Conservation (phyloP, 2,329 filamentous ascomycete genomes). For the Colletotrichum sojae region DNA sequence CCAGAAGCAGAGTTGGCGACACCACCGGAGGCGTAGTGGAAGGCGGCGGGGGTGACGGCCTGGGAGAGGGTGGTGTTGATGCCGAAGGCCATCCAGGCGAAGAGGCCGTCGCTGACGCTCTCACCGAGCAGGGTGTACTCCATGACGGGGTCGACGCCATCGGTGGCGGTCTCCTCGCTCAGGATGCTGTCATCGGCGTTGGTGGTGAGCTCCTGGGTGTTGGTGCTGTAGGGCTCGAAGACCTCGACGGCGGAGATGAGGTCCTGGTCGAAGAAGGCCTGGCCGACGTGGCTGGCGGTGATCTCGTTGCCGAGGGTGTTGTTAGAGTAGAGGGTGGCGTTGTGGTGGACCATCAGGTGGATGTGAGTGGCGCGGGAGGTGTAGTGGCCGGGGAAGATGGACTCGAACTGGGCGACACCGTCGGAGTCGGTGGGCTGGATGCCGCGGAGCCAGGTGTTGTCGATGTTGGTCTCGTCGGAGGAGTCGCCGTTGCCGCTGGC, state of each 20-base stretch:
- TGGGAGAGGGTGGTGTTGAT: slow-evolving; percentile 54
- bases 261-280: slow-evolving; percentile 73
- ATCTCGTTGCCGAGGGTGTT: slow-evolving; percentile 55
- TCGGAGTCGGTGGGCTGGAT: slow-evolving; percentile 56
- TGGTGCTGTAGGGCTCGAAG: slow-evolving; percentile 59
- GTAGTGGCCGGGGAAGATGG: slow-evolving; percentile 61
- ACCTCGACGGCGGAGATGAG: slow-evolving; percentile 65
- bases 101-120: slow-evolving; percentile 62
- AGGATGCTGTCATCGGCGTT: slow-evolving; percentile 67
- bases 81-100: slow-evolving; percentile 68
- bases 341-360: slow-evolving; percentile 54
- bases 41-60: slow-evolving; percentile 49
- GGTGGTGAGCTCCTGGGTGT: slow-evolving; percentile 59
- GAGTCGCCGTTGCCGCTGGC: slow-evolving; percentile 52
- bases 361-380: slow-evolving; percentile 57
- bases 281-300: slow-evolving; percentile 71
- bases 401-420: slow-evolving; percentile 58
- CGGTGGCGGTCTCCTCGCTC: slow-evolving; percentile 59
- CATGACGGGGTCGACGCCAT: slow-evolving; percentile 69
- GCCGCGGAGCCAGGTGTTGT: slow-evolving; percentile 56
- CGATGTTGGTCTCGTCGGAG: slow-evolving; percentile 46
- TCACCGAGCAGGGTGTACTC: slow-evolving; percentile 71
- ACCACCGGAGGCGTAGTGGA: slow-evolving; percentile 50
- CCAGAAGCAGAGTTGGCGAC: slow-evolving; percentile 47
- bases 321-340: slow-evolving; percentile 50